phyloP scores from a whole-genome alignment of 164 flowering plant species.

The Vitis riparia region DNA sequence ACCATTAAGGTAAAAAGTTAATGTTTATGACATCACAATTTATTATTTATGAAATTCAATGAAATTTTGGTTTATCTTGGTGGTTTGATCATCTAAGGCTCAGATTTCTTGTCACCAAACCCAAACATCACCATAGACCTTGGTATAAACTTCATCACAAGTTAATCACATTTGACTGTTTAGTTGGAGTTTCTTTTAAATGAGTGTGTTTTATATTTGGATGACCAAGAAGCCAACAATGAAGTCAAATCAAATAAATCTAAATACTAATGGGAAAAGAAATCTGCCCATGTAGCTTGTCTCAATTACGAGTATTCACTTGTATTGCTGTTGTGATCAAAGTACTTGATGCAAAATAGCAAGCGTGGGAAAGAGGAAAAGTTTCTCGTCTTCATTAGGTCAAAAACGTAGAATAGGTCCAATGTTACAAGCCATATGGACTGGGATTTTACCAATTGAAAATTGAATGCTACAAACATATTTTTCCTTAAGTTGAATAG shows the following conservation, averaged over 20 bases:
- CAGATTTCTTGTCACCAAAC: too few relatives aligned
- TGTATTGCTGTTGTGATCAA: neutral
- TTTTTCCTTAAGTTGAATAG: too few relatives aligned
- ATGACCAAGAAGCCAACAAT: too few relatives aligned
- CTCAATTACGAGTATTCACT: neutral
- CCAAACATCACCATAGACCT: too few relatives aligned
- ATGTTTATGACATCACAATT: neutral
- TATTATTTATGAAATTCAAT: neutral
- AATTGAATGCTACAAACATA: too few relatives aligned
- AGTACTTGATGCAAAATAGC: neutral
- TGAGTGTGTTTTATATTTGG: too few relatives aligned
- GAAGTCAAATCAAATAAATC: too few relatives aligned
- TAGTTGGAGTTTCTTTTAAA: neutral
- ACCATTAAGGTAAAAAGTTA: conserved; percentile 10
- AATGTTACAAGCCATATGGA: neutral
- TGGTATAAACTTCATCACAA: too few relatives aligned
- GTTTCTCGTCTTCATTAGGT: neutral
- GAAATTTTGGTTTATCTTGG: neutral
- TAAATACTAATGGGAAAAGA: too few relatives aligned
- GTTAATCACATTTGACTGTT: too few relatives aligned
- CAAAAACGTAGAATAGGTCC: neutral
- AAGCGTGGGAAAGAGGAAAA: neutral
- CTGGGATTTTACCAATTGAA: neutral
- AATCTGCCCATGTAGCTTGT: too few relatives aligned
- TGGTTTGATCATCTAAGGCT: neutral